Evolutionary conservation across 495 filamentous ascomycete genomes (phyloP), one percentile per base, ranked within the genome.

Genomic region (Glonium stellatum): DNA sequence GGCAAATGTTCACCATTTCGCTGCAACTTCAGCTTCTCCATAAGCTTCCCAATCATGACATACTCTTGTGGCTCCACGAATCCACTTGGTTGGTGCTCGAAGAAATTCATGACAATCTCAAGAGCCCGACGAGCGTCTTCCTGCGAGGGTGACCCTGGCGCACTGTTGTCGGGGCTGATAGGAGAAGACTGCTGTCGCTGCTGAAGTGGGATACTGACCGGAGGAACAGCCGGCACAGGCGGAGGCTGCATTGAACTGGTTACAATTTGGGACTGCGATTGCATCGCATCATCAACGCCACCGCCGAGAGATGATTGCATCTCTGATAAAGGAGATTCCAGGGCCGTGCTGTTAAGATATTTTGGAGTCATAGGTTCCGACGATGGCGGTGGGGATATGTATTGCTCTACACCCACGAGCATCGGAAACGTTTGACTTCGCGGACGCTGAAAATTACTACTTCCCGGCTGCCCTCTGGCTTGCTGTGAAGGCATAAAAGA

Each of bases 381-480:
- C 1, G 77, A 72, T 51, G 84, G 77, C 21, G 84, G 73, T 55
- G 83, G 80, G 44, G 86, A 82, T 66, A 90, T 81, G 67, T 88
- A 86, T 50, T 82, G 84, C 64, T 93, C 87, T 35, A 84, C 59
- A 3, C 65, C 74, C 39, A 76, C 71, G 54, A 87, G 73, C 27
- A 84, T 80, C 25, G 93, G 92, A 55, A 96, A 93, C 0, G 93
- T 97, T 72, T 96, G 91, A 72, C 91, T 95, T 70, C 93, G 83
- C 25, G 89, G 91, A 36, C 92, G 82, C 62, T 87, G 82, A 65
- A 84, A 85, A 57, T 79, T 78, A 61, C 78, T 78, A 52, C 69
- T 76, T 52, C 76, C 76, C 15, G 79, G 76, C 35, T 82, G 80
- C 8, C 87, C 78, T 47, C 84, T 78, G 35, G 78, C 81, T 54